Conservation (phyloP, 2,329 filamentous ascomycete species). For the Nothophaeocryptopus gaeumannii region DNA sequence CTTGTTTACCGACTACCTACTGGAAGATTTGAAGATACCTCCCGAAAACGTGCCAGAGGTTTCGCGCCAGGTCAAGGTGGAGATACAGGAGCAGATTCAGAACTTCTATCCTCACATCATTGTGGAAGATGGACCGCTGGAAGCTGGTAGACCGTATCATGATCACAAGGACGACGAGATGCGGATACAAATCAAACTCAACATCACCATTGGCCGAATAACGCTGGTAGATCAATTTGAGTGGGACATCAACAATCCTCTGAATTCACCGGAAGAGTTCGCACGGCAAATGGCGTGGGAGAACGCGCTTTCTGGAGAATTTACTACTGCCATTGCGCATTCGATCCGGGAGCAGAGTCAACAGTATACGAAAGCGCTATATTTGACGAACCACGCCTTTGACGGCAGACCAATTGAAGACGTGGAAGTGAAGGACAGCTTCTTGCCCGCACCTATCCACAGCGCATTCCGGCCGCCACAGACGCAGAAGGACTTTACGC, state of each 20-base stretch:
- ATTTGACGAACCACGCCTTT: constrained; percentile 90
- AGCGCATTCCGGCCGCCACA: constrained; percentile 86
- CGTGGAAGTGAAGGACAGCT: constrained; percentile 78
- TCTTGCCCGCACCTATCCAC: constrained; percentile 78
- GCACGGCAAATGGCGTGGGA: constrained; percentile 85
- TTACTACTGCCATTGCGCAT: constrained; percentile 95
- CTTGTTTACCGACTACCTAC: constrained; percentile 80
- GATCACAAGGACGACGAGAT: constrained; percentile 99
- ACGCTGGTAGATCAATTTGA: constrained; percentile 96
- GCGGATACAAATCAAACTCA: constrained; percentile 91
- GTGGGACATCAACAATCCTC: constrained; percentile 96
- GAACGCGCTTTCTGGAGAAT: constrained; percentile 87
- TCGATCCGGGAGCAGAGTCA: constrained; percentile 96
- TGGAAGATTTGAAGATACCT: constrained; percentile 81
- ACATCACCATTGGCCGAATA: constrained; percentile 94
- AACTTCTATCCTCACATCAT: constrained; percentile 93
- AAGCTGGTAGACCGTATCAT: constrained; percentile 83
- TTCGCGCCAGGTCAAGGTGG: constrained; percentile 61
- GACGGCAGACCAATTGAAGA: constrained; percentile 93
- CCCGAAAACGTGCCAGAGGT: constrained; percentile 58
- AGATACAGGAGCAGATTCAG: constrained; percentile 83
- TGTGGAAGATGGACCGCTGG: constrained; percentile 83
- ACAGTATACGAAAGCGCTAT: constrained; percentile 88
- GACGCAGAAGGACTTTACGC: constrained; percentile 88
- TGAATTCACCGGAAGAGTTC: constrained; percentile 93